phyloP scores from a whole-genome alignment of 2,329 filamentous ascomycete genomes.

The Pseudogymnoascus sp. region DNA sequence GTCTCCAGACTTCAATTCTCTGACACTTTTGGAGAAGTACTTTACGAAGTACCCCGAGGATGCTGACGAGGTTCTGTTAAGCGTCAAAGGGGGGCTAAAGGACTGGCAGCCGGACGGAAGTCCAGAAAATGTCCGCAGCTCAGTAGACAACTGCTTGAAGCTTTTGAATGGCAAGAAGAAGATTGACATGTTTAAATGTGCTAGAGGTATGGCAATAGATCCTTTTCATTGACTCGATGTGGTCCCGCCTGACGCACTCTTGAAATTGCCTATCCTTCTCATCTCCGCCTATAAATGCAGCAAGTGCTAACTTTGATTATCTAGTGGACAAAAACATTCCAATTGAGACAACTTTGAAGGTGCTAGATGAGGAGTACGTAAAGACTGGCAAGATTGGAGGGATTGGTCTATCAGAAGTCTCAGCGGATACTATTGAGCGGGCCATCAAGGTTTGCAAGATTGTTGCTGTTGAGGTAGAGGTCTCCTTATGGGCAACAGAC shows the following conservation, averaged over 20 bases:
- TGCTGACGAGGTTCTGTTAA: constrained; percentile 52
- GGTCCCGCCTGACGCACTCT: not conserved
- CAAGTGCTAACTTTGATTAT: not conserved
- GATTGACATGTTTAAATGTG: constrained; percentile 49
- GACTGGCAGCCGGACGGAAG: constrained; percentile 41
- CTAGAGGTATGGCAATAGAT: constrained; percentile 28
- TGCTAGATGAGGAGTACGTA: constrained; percentile 21
- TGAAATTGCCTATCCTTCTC: not conserved
- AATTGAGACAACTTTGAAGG: constrained; percentile 34
- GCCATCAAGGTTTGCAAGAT: constrained; percentile 35
- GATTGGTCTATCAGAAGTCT: constrained; percentile 37
- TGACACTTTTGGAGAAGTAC: constrained; percentile 54
- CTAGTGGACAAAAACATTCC: constrained; percentile 37
- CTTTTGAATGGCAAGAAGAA: constrained; percentile 42
- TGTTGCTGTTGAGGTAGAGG: constrained; percentile 39
- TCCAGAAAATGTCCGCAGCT: constrained; percentile 46
- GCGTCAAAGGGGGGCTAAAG: constrained; percentile 52
- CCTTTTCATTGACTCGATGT: not conserved
- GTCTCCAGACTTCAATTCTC: constrained; percentile 47
- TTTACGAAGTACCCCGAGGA: constrained; percentile 58
- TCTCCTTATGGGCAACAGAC: constrained; percentile 34
- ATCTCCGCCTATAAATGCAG: not conserved
- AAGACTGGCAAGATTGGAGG: constrained; percentile 38
- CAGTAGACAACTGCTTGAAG: constrained; percentile 49
- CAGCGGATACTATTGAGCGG: constrained; percentile 35